Base-by-base conservation (phyloP, 208 protist genomes). In the Acanthamoeba triangularis region DNA sequence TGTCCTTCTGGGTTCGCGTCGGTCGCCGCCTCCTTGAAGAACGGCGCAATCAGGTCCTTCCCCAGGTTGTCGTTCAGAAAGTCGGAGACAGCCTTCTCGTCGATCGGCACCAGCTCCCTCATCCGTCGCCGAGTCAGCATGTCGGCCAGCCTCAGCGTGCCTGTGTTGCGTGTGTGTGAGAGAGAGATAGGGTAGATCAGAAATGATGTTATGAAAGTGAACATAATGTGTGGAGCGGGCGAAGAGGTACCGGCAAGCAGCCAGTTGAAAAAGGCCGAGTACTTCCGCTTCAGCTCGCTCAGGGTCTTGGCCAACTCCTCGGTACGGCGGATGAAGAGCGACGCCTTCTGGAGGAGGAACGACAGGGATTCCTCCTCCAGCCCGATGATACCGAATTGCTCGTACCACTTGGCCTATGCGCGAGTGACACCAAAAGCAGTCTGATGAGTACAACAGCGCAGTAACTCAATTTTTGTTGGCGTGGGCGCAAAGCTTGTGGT, bases 301-400 rank as follows among this genome's bases (percentile, higher is more conserved):
- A 93, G 87, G 47, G 54, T 49, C 87, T 74, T 67, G 25, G 33
- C 52, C 54, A 93, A 41, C 23, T 93, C 87, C 41, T 93, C 63
- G 23, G 87, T 93, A 0, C 63, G 54, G 18, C 54, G 87, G 23
- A 93, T 33, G 63, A 93, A 93, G 11, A 74, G 37, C 3, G 87
- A 67, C n/a, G 87, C 54, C 87, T 76, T 76, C 87, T 67, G 63
- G 4, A 93, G 41, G 25, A 93, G 54, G 61, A 56, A 67, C 10
- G 87, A 93, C n/a, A 93, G 61, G 44, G 87, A 52, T 18, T 76
- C 41, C 59, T 93, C 87, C 59, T 93, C 87, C 35, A 93, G 63
- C 2, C 87, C 87, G 37, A 93, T 56, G 25, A 93, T 35, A 3
- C 87, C 87, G 41, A 93, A 93, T 47, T 76, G 87, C 37, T 93